Percentiles rank a stretch among this genome's conserved stretches.
Conservation (phyloP, 331 rosid genomes). For the Malus hybrid region DNA sequence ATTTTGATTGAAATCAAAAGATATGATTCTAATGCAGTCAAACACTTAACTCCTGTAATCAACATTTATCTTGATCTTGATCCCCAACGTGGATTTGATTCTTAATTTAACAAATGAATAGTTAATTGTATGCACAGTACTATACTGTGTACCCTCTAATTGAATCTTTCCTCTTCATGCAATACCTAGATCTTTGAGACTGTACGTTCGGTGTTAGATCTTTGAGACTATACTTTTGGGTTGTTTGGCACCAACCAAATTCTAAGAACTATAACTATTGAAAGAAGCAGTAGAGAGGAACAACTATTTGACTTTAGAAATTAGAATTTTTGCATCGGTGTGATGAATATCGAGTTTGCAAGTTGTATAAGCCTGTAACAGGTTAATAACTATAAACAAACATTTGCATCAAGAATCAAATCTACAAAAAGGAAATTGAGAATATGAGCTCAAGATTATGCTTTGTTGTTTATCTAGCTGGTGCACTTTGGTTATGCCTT, state of each 20-base stretch:
- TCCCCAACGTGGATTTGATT: constrained; percentile 2
- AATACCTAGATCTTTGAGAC: neutral
- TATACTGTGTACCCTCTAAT: neutral
- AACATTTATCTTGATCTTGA: constrained; percentile 6
- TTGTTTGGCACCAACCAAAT: constrained; percentile 39
- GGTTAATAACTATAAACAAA: constrained; percentile 19
- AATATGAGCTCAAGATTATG: constrained; percentile 59
- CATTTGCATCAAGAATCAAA: constrained; percentile 56
- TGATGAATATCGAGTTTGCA: constrained; percentile 44
- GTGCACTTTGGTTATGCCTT: constrained; percentile 50
- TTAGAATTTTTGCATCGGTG: constrained; percentile 6
- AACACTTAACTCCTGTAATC: constrained; percentile 18
- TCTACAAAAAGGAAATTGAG: constrained; percentile 45
- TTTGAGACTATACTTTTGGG: constrained; percentile 19
- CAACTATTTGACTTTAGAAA: constrained; percentile 1
- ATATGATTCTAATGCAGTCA: constrained; percentile 47
- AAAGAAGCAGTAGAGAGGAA: neutral
- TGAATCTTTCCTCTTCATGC: neutral
- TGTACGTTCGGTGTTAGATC: constrained; percentile 14
- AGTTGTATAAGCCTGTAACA: constrained; percentile 22
- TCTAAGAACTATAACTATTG: constrained; percentile 2
- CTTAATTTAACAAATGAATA: neutral
- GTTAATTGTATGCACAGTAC: neutral
- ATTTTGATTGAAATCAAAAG: neutral
- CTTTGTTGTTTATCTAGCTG: constrained; percentile 30